Evolutionary conservation across 2,329 filamentous ascomycete species (phyloP).

Genomic region (Colletotrichum cordylinicola): DNA sequence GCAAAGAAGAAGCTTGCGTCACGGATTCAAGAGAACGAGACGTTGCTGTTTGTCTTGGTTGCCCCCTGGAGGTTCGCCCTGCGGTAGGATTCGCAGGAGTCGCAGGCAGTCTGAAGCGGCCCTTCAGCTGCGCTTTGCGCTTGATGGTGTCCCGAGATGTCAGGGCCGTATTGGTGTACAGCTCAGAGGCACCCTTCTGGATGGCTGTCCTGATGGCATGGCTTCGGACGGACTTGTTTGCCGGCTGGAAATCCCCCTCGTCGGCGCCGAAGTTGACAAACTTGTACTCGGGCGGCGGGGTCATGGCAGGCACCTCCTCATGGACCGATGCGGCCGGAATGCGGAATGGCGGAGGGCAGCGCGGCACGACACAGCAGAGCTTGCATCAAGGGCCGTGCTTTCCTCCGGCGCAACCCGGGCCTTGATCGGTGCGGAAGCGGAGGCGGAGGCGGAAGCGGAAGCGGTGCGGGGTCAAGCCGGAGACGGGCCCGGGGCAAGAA

Average conservation of each 20-base stretch:
- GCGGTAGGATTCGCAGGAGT: background rate
- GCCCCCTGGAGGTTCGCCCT: background rate
- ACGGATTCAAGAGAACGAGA: background rate
- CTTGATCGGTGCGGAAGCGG: background rate
- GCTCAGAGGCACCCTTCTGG: background rate
- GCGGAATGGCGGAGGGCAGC: background rate
- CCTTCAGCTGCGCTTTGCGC: slow-evolving; percentile 8
- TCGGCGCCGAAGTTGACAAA: slow-evolving; percentile 12
- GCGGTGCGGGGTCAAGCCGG: background rate
- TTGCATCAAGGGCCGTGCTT: background rate
- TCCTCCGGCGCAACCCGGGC: background rate
- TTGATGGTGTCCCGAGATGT: background rate
- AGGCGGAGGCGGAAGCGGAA: background rate
- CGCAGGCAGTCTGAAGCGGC: slow-evolving; percentile 18
- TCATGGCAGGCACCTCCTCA: background rate
- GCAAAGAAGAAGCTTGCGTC: background rate
- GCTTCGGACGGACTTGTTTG: slow-evolving; percentile 15
- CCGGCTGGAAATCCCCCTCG: background rate
- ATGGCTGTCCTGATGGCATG: slow-evolving; percentile 23
- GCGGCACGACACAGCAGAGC: background rate
- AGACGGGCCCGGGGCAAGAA: background rate
- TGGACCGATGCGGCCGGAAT: background rate
- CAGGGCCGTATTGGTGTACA: background rate
- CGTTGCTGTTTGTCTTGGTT: background rate
- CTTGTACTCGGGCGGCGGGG: slow-evolving; percentile 13